Evolutionary conservation across 306 rosid genomes (phyloP).

Genomic region (Malus asiatica): DNA sequence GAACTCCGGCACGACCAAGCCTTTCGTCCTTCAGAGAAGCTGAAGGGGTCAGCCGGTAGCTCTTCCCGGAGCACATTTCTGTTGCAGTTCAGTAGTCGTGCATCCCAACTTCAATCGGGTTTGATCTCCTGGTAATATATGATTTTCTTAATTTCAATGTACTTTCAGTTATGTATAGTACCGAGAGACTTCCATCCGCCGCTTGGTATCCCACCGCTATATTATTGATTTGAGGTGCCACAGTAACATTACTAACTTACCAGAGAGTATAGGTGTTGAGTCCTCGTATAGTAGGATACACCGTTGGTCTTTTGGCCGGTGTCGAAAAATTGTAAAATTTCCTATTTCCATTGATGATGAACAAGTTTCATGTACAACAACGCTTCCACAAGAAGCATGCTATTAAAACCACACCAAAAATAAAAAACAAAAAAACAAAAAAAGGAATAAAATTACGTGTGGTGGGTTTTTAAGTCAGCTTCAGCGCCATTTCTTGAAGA

Average conservation of each 20-base stretch:
- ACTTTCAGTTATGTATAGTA: too few relatives aligned
- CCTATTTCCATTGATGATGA: constrained; percentile 35
- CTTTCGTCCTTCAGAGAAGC: neutral
- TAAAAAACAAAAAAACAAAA: neutral
- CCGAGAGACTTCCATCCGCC: neutral
- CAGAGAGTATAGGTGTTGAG: too few relatives aligned
- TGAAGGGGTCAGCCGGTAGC: neutral
- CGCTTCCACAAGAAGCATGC: constrained; percentile 37
- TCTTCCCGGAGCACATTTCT: neutral
- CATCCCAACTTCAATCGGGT: neutral
- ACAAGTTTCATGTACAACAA: constrained; percentile 51
- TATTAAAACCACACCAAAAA: constrained; percentile 13
- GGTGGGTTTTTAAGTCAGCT: constrained; percentile 44
- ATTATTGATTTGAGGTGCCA: too few relatives aligned
- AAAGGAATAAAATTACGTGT: constrained; percentile 17
- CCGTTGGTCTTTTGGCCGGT: neutral
- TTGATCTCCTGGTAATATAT: neutral
- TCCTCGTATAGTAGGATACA: neutral
- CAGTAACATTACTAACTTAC: neutral
- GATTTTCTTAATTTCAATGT: neutral
- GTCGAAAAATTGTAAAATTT: constrained; percentile 12
- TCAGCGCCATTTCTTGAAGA: constrained; percentile 95
- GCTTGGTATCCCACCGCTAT: neutral
- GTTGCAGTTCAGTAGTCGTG: neutral
- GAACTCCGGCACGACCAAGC: neutral